Conservation (phyloP, 768 basidiomycete species). For the Leccinum rimulosum region DNA sequence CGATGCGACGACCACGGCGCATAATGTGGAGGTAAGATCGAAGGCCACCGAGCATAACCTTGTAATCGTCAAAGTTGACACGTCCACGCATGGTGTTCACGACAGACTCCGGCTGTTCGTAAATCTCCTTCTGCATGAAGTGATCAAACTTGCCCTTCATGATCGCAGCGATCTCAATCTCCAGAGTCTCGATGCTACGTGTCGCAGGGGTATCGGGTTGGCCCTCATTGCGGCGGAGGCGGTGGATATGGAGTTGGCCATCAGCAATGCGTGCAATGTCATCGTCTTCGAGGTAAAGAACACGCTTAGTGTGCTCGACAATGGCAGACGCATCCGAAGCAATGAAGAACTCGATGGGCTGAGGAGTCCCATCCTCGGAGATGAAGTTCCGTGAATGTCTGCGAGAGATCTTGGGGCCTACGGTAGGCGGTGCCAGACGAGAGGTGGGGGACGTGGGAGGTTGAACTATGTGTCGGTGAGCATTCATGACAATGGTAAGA, state of each 20-base stretch:
- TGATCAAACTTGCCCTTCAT: conserved; percentile 99
- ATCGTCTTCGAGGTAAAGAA: conserved; percentile 97
- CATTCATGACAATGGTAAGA: background rate
- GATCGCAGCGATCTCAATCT: conserved; percentile 98
- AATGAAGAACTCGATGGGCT: conserved; percentile 99
- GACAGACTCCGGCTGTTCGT: conserved; percentile 98
- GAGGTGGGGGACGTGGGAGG: conserved; percentile 53
- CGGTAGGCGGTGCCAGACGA: conserved; percentile 63
- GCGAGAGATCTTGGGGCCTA: conserved; percentile 76
- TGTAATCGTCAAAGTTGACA: conserved; percentile 93
- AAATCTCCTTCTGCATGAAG: conserved; percentile 99
- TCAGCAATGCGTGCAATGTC: conserved; percentile 98
- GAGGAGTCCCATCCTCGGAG: conserved; percentile 96
- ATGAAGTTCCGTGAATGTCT: conserved; percentile 98
- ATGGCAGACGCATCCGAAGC: conserved; percentile 96
- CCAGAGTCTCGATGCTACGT: conserved; percentile 95
- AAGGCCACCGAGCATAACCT: conserved; percentile 92
- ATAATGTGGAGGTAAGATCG: conserved; percentile 95
- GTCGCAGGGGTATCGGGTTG: conserved; percentile 59
- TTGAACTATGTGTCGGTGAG: conserved; percentile 31
- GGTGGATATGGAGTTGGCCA: conserved; percentile 98
- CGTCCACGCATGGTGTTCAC: conserved; percentile 99
- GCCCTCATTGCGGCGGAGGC: conserved; percentile 84
- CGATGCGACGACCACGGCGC: conserved; percentile 88
- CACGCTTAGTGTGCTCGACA: conserved; percentile 98